Evolutionary conservation across 78 protist genomes (phyloP), one percentile per base, ranked within the genome.

Genomic region (Planoprotostelium fungivorum): DNA sequence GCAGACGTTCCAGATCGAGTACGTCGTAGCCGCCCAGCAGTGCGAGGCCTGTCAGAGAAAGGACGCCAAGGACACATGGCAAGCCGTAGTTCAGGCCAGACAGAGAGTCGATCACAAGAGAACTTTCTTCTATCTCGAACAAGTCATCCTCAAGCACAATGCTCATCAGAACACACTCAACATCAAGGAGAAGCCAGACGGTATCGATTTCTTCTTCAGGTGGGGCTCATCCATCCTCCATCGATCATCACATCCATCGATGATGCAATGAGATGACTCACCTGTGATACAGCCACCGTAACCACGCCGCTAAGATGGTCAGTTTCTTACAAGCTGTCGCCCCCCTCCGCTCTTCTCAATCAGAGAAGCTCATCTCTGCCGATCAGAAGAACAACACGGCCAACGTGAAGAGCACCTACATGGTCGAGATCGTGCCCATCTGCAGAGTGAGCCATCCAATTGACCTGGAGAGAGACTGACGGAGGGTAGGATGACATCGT

Each of bases 101-200:
- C 99, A 99, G 86, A 96, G 96, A 89, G 99, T 97, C 25, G 93
- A 90, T 63, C 99, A 99, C 94, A 98, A 98, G 93, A 88, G 98
- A 29, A 99, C 99, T 25, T 97, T 99, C 90, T 92, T 92, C 84
- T 96, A 85, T 86, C 91, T 99, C 34, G 99, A 99, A 92, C 99
- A 98, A 94, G 87, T 98, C 38, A 98, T 99, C 87, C 86, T 99
- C 73, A 98, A 97, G 96, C 98, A 99, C 95, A 39, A 92, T 36
- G 96, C 96, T 37, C 99, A 98, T 90, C 28, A 36, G 16, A 89
- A 95, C 38, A 84, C 93, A 37, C 38, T 90, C 36, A 91, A 90
- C 88, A 97, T 98, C 90, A 36, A 87, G 29, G 97, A 95, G 88
- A 37, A 35, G 35, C 93, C 97, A 25, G 98, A 97, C 86, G 99